Conservation (phyloP, 768 basidiomycete species). For the Rhodotorula graminis region DNA sequence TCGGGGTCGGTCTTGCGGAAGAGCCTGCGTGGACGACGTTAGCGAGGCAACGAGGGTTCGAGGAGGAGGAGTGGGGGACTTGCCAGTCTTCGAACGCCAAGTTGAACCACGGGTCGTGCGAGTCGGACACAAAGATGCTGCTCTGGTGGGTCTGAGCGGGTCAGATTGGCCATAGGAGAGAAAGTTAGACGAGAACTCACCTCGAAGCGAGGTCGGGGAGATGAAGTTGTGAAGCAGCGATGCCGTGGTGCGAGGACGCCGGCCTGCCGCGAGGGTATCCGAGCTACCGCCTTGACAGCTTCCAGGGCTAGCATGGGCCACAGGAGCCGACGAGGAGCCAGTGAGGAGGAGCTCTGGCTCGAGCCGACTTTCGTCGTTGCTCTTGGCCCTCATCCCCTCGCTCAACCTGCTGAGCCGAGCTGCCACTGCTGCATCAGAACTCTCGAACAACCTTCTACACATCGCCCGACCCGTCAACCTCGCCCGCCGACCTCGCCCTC, state of each 20-base stretch:
- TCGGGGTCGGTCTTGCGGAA: slow-evolving; percentile 68
- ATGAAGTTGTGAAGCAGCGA: not conserved
- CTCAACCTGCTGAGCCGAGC: no score
- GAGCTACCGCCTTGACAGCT: not conserved
- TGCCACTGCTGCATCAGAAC: no score
- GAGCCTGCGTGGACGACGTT: slow-evolving; percentile 53
- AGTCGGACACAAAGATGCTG: slow-evolving; percentile 58
- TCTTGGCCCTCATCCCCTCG: no score
- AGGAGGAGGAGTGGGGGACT: slow-evolving; percentile 33
- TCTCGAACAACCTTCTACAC: no score
- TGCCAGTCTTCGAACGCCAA: slow-evolving; percentile 86
- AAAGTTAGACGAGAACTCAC: not conserved
- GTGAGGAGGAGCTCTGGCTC: no score
- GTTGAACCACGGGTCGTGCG: slow-evolving; percentile 81
- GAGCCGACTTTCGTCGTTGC: no score
- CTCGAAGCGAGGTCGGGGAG: not conserved
- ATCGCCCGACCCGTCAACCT: not conserved
- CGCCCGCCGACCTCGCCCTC: no score
- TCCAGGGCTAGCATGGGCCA: not conserved
- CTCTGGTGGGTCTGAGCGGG: slow-evolving; percentile 4
- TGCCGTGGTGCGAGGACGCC: not conserved
- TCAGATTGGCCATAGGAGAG: not conserved
- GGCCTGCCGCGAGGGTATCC: not conserved
- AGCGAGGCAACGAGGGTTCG: slow-evolving; percentile 5
- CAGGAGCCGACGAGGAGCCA: no score